Base-by-base conservation (phyloP, 371 early-diverging fungal genomes). In the Lichtheimia ramosa region DNA sequence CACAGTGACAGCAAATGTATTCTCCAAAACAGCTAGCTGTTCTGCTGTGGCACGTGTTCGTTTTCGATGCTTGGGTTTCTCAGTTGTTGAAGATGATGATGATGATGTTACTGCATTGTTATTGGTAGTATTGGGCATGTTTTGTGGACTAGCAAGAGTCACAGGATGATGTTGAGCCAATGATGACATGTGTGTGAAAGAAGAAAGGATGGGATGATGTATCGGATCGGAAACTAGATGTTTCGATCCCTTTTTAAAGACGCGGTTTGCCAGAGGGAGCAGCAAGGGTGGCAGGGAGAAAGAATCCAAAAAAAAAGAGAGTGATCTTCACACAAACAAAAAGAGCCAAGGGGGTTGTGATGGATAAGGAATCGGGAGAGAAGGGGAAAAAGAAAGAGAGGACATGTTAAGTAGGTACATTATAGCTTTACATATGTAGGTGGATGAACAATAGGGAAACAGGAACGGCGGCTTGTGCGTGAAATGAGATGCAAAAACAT, bases 41-140 rank as follows among this genome's bases (percentile, higher is more conserved):
- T 91, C 89, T 1, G 86, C 83, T 41, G 87, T 88, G 34, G 91
- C 89, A 65, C 89, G 79, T 48, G 89, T 88, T 64, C 89, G 81
- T 73, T 90, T 89, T 21, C 78, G 68, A 24, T 54, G 54, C 14
- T 54, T 34, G 34, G 34, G 34, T 34, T 34, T 34, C 34, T 25
- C 16, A 40, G 28, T 4, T 41, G 54, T 20, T 18, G 54, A 41
- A 7, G 54, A 41, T 54, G 54, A 41, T 12, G 54, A 41, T 54
- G 54, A 39, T 41, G 54, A 34, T 54, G 54, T 8, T 41, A 51
- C 15, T 27, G n/a, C 16, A 27, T 15, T 51, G 27, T 12, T 16
- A 20, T 14, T 51, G 24, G 14, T 27, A n/a, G 23, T 51, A 28
- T 21, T 25, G 51, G n/a, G 12, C n/a, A 27, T 46, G 10, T 34